Base-by-base conservation (phyloP, 768 basidiomycete species). In the Mycena filopes region DNA sequence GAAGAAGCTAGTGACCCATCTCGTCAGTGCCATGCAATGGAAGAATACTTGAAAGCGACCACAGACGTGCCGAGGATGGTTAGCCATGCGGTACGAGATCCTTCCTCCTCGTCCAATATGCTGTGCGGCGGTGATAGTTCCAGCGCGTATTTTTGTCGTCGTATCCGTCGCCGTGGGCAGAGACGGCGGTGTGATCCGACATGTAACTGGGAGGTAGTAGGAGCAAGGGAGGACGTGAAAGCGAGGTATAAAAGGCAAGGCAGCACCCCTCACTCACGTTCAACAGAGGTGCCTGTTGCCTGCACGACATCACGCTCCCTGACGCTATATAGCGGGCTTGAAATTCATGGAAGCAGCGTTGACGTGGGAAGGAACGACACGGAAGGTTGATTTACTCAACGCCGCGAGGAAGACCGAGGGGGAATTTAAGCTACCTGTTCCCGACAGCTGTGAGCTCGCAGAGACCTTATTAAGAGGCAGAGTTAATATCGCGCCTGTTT, bases 41-140 rank as follows among this genome's bases (percentile, higher is more conserved):
- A 13, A 6, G 2, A 31, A 43, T 13, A n/a, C n/a, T n/a, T 1
- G 47, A 25, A 33, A 29, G 5, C 13, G 16, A 42, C 21, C 28
- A 65, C 64, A 29, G 28, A 65, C 64, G 64, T 65, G 57, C 64
- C 64, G 16, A 65, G 53, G 31, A 65, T 55, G 26, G 64, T 65
- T 51, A 65, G 36, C 57, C 64, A 65, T 2, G 51, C 64, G 18
- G 13, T 25, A 20, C 43, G 45, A 23, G 45, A 29, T 16, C 64
- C 64, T 4, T 60, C 57, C 4, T 33, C 38, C 20, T 47, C 57
- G 11, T 48, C 46, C 29, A 20, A 13, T 33, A 61, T 25, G 42
- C 15, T 33, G 28, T 28, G 49, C 1, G 41, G 51, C 29, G 38
- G 45, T 18, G 57, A 31, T 4, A 65, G 38, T n/a, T 55, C 64